Evolutionary conservation across 2,329 filamentous ascomycete genomes (phyloP).

Genomic region (Cladosporium austrohemisphaericum): DNA sequence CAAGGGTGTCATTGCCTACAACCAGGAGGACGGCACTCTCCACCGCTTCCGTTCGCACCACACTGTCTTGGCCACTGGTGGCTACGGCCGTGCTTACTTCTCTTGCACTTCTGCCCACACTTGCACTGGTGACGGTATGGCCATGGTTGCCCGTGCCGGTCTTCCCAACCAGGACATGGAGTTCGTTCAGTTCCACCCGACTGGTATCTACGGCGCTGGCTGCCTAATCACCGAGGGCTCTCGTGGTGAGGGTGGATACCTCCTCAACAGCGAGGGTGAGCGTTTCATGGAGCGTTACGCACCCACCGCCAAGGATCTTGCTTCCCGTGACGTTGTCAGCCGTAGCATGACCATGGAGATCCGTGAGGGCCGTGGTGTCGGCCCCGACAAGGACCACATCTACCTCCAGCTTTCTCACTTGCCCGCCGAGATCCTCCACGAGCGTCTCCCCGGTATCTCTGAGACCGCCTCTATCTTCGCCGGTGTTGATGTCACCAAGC

Average conservation of each 20-base stretch:
- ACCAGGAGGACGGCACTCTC: conserved; percentile 96
- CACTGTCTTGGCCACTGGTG: conserved; percentile 94
- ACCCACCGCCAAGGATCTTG: conserved; percentile 95
- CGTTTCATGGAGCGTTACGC: conserved; percentile 99
- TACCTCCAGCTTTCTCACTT: conserved; percentile 96
- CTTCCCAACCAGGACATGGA: conserved; percentile 98
- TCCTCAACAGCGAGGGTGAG: conserved; percentile 96
- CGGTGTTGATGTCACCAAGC: conserved; percentile 93
- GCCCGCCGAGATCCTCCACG: conserved; percentile 84
- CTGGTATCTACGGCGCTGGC: conserved; percentile 96
- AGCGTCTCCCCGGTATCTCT: conserved; percentile 96
- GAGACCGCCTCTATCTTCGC: conserved; percentile 97
- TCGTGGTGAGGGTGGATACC: conserved; percentile 95
- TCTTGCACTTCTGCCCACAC: conserved; percentile 97
- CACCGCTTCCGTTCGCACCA: conserved; percentile 96
- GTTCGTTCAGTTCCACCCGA: conserved; percentile 99
- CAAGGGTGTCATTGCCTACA: conserved; percentile 94
- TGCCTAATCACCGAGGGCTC: conserved; percentile 97
- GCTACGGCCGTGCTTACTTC: conserved; percentile 98
- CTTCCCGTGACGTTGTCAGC: conserved; percentile 91
- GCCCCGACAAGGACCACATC: conserved; percentile 96
- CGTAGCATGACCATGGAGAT: conserved; percentile 99
- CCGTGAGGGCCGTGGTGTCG: conserved; percentile 93
- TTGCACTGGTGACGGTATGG: conserved; percentile 98
- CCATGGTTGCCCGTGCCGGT: conserved; percentile 96